phyloP scores from a whole-genome alignment of 805 yeast species.

The Cyberlindnera mycetangii region DNA sequence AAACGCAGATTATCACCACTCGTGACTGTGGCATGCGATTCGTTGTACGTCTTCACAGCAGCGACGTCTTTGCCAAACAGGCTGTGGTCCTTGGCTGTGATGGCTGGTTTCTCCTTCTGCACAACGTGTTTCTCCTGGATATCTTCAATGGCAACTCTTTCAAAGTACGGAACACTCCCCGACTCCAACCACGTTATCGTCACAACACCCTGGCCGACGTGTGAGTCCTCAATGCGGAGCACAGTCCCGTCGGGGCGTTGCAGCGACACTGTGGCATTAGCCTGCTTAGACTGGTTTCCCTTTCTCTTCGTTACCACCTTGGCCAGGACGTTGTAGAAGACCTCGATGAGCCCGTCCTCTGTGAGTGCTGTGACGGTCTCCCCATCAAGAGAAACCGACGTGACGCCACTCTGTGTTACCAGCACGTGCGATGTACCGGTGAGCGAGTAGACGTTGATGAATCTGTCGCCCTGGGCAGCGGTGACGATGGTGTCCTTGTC shows the following conservation, averaged over 20 bases:
- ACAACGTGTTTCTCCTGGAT: conserved; percentile 27
- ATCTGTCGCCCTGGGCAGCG: conserved; percentile 77
- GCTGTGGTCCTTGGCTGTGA: conserved; percentile 40
- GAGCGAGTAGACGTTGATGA: conserved; percentile 65
- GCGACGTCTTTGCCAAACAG: conserved; percentile 44
- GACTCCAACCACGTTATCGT: conserved; percentile 61
- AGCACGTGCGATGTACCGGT: conserved; percentile 49
- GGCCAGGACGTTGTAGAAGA: conserved; percentile 58
- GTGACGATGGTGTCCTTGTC: conserved; percentile 50
- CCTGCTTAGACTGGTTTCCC: conserved; percentile 50
- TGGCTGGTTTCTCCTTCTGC: conserved; percentile 39
- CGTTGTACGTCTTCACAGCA: conserved; percentile 55
- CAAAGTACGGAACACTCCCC: conserved; percentile 55
- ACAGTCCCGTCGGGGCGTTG: conserved; percentile 39
- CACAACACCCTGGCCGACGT: conserved; percentile 33
- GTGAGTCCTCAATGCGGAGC: conserved; percentile 31
- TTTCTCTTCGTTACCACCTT: conserved; percentile 39
- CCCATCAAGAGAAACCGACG: conserved; percentile 39
- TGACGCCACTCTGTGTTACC: conserved; percentile 65
- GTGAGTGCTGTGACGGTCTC: conserved; percentile 53
- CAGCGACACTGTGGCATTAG: conserved; percentile 44
- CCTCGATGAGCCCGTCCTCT: conserved; percentile 72
- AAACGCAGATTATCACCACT: conserved; percentile 64
- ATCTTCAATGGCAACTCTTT: conserved; percentile 45
- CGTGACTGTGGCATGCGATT: conserved; percentile 56